Conservation (phyloP, 176 grass and related monocot species). For the Avena eriantha region DNA sequence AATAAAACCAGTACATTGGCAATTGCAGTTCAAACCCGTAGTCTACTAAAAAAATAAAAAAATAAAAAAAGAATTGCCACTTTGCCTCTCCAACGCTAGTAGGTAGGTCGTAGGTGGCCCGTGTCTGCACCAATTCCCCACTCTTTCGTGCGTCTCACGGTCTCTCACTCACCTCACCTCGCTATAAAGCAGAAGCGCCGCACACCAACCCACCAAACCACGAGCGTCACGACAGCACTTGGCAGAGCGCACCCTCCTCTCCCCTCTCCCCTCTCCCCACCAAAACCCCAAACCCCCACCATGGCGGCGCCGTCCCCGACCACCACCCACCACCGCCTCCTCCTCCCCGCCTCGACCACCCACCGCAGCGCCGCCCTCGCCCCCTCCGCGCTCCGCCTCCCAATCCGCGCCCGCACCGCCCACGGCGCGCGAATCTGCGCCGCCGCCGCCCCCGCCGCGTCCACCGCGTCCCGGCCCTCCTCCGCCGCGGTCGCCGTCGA, state of each 20-base stretch:
- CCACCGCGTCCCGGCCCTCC: slow-evolving; percentile 28
- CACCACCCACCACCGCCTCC: slow-evolving; percentile 39
- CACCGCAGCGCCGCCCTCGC: slow-evolving; percentile 29
- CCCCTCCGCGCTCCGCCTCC: slow-evolving; percentile 41
- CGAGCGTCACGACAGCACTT: not conserved
- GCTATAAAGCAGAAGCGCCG: slow-evolving; percentile 40
- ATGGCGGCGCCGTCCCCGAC: slow-evolving; percentile 62
- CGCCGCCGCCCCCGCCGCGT: slow-evolving; percentile 5
- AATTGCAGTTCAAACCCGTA: not conserved
- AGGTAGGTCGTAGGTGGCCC: slow-evolving; percentile 14
- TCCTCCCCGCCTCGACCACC: not conserved
- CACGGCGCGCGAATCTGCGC: slow-evolving; percentile 34
- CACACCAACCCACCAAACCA: not conserved
- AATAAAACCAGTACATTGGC: not conserved
- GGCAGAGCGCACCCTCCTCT: not conserved
- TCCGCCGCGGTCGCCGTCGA: not conserved
- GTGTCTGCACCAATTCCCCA: not conserved
- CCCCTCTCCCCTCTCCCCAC: not conserved
- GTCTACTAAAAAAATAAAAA: too few species aligned
- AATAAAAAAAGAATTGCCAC: not conserved
- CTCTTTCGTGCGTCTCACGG: not conserved
- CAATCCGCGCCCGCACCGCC: slow-evolving; percentile 12
- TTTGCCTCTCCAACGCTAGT: not conserved
- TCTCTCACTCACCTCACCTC: not conserved
- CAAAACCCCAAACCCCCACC: slow-evolving; percentile 27